phyloP scores from a whole-genome alignment of 768 basidiomycete genomes.

The Mycena sanguinolenta region DNA sequence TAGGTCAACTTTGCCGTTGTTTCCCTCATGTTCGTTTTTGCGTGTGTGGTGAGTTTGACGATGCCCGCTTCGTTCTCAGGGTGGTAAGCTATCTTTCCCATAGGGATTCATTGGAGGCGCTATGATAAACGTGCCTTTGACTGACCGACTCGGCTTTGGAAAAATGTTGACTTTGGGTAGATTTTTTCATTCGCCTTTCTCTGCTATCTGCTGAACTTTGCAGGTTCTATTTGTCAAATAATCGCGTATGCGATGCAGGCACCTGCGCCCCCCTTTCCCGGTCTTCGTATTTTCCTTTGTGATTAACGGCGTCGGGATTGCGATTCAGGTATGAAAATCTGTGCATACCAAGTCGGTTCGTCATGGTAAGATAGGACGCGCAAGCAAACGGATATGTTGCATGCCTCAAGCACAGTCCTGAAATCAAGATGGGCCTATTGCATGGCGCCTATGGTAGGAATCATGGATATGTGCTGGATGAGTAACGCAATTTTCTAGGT shows the following conservation, averaged over 20 bases:
- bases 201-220: background rate
- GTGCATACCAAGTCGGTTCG: background rate
- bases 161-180: conserved; percentile 39
- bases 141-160: conserved; percentile 59
- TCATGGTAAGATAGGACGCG: conserved; percentile 63
- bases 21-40: conserved; percentile 69
- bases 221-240: conserved; percentile 68
- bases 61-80: background rate
- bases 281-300: conserved; percentile 64
- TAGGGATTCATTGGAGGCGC: conserved; percentile 64
- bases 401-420: conserved; percentile 64
- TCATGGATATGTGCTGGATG: background rate
- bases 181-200: background rate
- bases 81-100: background rate
- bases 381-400: conserved; percentile 82
- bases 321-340: conserved; percentile 54
- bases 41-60: conserved; percentile 51
- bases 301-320: conserved; percentile 59
- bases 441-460: conserved; percentile 74
- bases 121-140: conserved; percentile 59
- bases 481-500: conserved; percentile 53
- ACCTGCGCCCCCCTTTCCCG: conserved; percentile 74
- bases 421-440: conserved; percentile 77
- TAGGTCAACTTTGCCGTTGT: conserved; percentile 67
- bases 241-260: conserved; percentile 67